phyloP scores from a whole-genome alignment of 2,329 filamentous ascomycete species.

The Bipolaris sorokiniana region DNA sequence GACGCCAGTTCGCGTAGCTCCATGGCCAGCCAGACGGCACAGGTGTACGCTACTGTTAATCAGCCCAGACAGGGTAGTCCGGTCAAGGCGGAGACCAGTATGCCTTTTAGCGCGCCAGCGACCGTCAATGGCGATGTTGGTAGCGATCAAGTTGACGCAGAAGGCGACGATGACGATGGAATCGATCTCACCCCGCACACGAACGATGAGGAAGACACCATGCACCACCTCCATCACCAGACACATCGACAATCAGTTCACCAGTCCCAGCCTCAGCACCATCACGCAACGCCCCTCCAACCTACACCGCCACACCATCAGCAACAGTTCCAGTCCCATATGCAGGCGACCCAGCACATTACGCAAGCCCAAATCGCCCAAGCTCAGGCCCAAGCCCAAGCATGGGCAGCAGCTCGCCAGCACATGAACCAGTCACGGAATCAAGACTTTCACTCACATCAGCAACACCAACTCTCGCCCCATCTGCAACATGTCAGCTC shows the following conservation, averaged over 20 bases:
- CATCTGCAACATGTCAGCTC: constrained; percentile 40
- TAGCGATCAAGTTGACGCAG: constrained; percentile 44
- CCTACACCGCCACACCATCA: constrained; percentile 40
- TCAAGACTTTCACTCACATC: constrained; percentile 39
- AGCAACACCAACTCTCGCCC: constrained; percentile 37
- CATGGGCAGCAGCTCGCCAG: constrained; percentile 44
- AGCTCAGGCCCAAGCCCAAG: constrained; percentile 34
- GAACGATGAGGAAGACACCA: constrained; percentile 30
- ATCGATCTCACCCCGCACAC: constrained; percentile 40
- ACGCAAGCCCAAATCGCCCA: constrained; percentile 39
- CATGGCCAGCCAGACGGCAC: constrained; percentile 38
- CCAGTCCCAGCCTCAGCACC: constrained; percentile 22
- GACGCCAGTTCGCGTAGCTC: constrained; percentile 32
- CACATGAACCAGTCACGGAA: constrained; percentile 48
- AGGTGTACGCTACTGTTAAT: constrained; percentile 28
- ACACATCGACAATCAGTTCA: constrained; percentile 12
- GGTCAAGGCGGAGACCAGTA: constrained; percentile 28
- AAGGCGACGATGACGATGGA: constrained; percentile 46
- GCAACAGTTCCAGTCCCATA: constrained; percentile 33
- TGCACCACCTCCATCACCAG: constrained; percentile 25
- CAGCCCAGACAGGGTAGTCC: constrained; percentile 24
- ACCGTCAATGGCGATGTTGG: constrained; percentile 36
- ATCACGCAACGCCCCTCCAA: constrained; percentile 36
- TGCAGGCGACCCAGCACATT: constrained; percentile 37
- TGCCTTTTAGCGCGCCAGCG: constrained; percentile 41